Evolutionary conservation across 2,329 filamentous ascomycete genomes (phyloP).

Genomic region (Stagonosporopsis rhizophila): DNA sequence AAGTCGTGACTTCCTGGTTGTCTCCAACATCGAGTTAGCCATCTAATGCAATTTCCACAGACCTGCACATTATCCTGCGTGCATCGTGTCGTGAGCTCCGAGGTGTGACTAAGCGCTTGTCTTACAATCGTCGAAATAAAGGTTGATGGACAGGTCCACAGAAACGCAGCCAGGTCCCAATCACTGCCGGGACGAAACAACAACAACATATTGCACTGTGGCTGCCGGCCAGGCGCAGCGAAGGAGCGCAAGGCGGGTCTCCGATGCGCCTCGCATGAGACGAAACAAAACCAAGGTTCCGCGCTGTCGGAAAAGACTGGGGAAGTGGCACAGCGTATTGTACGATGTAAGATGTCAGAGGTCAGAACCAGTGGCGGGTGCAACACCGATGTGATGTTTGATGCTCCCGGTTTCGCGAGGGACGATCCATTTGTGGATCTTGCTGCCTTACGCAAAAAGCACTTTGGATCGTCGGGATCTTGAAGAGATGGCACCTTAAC

Average conservation of each 20-base stretch:
- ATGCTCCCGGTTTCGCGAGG: slow-evolving; percentile 15
- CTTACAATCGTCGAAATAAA: background rate
- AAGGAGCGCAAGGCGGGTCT: slow-evolving; percentile 3
- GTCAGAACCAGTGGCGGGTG: slow-evolving; percentile 3
- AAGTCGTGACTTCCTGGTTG: background rate
- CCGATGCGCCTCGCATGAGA: slow-evolving; percentile 15
- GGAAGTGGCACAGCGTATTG: slow-evolving; percentile 5
- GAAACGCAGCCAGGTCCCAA: background rate
- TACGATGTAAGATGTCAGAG: slow-evolving; percentile 1
- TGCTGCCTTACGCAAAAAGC: background rate
- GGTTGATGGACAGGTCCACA: background rate
- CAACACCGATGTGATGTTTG: slow-evolving; percentile 8
- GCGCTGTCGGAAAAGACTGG: slow-evolving; percentile 12
- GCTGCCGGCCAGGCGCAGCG: slow-evolving; percentile 1
- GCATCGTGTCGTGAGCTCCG: background rate
- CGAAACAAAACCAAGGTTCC: slow-evolving; percentile 14
- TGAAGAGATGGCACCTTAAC: background rate
- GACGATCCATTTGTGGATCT: slow-evolving; percentile 9
- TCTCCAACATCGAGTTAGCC: background rate
- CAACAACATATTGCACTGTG: slow-evolving; percentile 5
- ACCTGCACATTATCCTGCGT: background rate
- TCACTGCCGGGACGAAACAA: background rate
- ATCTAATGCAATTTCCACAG: background rate
- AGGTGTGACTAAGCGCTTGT: background rate
- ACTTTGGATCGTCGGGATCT: background rate